Evolutionary conservation across 2,329 filamentous ascomycete species (phyloP), one percentile per base, ranked within the genome.

Genomic region (Cadophora sp.): DNA sequence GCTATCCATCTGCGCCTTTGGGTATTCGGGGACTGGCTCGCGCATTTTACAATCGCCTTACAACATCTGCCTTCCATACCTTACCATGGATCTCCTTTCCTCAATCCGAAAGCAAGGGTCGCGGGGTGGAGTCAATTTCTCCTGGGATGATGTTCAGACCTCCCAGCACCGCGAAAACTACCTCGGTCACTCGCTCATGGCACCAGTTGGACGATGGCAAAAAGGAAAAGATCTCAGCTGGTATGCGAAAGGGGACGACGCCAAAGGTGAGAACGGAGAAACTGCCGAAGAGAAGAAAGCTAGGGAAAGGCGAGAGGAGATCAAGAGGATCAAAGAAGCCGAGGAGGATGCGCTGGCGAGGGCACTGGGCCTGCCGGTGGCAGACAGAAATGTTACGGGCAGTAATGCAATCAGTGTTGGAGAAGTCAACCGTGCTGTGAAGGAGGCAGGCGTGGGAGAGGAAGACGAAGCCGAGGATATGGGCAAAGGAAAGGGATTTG

Each of bases 41-140:
- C 27, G 20, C n/a, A 20, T 20, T 22, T 7, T 30, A 20, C 20
- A 20, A 4, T 13, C 7, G 6, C 27, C 18, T 14, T 36, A 18
- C 3, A n/a, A 11, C 9, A 39, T 14, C 30, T 14, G 33, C 45
- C n/a, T 36, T 45, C 24, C 16, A 22, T 60, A 13, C 45, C 13
- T 3, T 4, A 70, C 68, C 65, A 97, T 99, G 96, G 96, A 99
- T 85, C 87, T 99, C 64, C 88, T 98, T 64, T 92, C 94, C 67
- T 93, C 92, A 50, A 91, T 99, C 69, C 93, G 94, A 76, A 98
- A 99, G 81, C 82, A 85, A 20, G 95, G 97, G 79, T 96, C 93
- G 74, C 91, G 96, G 72, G 96, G 96, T 76, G 96, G 96, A 77
- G 91, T 91, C 80, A 94, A 97, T 79, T 99, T 99, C 83, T 94